Conservation (phyloP, 257 asterid species). For the Catharanthus roseus region DNA sequence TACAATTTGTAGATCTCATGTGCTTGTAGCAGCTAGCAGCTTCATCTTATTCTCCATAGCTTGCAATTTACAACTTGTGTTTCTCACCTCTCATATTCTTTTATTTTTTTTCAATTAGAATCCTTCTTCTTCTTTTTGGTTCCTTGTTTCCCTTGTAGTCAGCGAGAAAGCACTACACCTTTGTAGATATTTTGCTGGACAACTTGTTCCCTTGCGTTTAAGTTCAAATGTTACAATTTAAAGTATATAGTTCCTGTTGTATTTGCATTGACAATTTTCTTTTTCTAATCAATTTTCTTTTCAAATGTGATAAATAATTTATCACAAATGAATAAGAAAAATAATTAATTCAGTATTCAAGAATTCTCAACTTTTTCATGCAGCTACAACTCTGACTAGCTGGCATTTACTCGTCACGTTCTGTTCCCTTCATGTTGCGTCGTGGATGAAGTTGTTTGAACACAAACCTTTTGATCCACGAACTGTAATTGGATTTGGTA, state of each 20-base stretch:
- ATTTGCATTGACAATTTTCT: neutral
- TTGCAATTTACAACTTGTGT: neutral
- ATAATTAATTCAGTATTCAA: neutral
- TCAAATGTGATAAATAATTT: neutral
- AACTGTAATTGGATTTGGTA: conserved; percentile 73
- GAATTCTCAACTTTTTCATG: conserved; percentile 16
- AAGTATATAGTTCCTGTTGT: neutral
- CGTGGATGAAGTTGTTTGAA: conserved; percentile 68
- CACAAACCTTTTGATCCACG: conserved; percentile 73
- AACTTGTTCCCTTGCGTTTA: neutral
- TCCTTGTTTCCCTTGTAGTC: neutral
- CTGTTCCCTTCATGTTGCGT: conserved; percentile 79
- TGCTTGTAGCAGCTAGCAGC: too few relatives aligned
- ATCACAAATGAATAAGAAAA: neutral
- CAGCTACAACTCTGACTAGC: conserved; percentile 92
- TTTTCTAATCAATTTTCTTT: neutral
- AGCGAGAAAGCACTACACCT: neutral
- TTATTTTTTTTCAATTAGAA: neutral
- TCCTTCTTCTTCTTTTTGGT: neutral
- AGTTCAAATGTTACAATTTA: neutral
- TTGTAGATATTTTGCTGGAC: neutral
- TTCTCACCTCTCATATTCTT: too few relatives aligned
- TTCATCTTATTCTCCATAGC: neutral
- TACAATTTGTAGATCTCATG: neutral
- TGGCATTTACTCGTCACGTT: conserved; percentile 85